Evolutionary conservation across 2,329 filamentous ascomycete species (phyloP), one percentile per base, ranked within the genome.

Genomic region (Aspergillus oerlinghausenensis): DNA sequence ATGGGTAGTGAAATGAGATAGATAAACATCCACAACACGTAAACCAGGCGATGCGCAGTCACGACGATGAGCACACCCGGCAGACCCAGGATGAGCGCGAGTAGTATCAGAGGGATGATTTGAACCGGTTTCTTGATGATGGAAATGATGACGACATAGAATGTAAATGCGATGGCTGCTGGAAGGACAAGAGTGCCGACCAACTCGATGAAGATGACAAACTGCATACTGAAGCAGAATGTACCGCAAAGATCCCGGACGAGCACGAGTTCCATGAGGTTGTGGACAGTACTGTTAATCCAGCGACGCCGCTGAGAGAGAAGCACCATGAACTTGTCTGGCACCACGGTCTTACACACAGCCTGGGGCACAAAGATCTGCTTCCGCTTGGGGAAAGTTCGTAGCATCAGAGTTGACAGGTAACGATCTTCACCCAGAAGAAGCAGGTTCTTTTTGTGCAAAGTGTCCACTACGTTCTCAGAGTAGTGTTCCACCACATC

Each of bases 171-270:
- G 72, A 99, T 97, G 64, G 95, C 95, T 49, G 94, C 95, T 2
- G 94, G 94, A 23, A 99, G 82, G 10, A 99, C 94, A 54, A 99
- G 81, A 1, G 95, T 99, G 67, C 94, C 94, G 55, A 97, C 84
- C 55, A 99, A 82, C 77, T 99, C 94, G 69, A 99, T 89, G 72
- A 92, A 96, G 61, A 99, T 88, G 63, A 99, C 88, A 72, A 99
- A 99, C 77, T 99, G 94, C 94, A 99, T 99, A 75, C 91, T 96
- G 81, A 99, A 99, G 81, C 95, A 99, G 80, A 99, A 99, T 3
- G 94, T 99, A 63, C 94, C 94, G 71, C 94, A 99, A 17, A 99
- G 84, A 79, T 99, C 94, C 62, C 92, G 86, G 48, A 99, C 95
- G 35, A 99, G 84, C 52, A 97, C 87, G 58, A 99, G 84, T 75